Base-by-base conservation (phyloP, 306 rosid genomes). In the Abrus pulchellus region DNA sequence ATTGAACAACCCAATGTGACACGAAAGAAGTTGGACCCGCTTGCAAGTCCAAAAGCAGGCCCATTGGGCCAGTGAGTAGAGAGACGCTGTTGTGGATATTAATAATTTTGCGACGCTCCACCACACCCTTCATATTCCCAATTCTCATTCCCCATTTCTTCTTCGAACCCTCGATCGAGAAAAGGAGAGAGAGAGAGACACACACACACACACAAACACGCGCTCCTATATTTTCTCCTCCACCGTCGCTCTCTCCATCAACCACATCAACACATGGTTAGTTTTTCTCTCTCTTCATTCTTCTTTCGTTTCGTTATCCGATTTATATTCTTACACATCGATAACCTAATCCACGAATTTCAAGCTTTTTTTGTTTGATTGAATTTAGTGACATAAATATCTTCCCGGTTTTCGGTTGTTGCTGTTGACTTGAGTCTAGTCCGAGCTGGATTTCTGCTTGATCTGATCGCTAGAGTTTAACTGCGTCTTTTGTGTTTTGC, bases 221-320 rank as follows among this genome's bases (percentile, higher is more conserved):
- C 56, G 27, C 68, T 29, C 78, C 85, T 76, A 82, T 82, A 76
- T 76, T 77, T 54, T 1, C 82, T 82, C 86, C 86, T 30, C 68
- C 62, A 20, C 74, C 73, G 29, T 82, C 82, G 82, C 82, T 62
- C 59, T 60, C 72, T 68, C 66, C 68, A 69, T 68, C 74, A 0
- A 27, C 70, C 60, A 28, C 59, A 1, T 8, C 71, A 62, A 10
- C 72, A 6, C 79, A 82, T 82, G 86, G 86, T 82, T 33, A 30
- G 86, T 76, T 20, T 52, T 36, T 45, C 48, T 64, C 7, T 6
- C n/a, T 27, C 13, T 49, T 30, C 5, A 4, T 43, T 29, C 2
- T 29, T 14, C 7, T 9, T 9, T 33, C 7, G 2, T 11, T 79
- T 72, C 53, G 34, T 28, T 72, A 1, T 9, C 61, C 68, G 34